phyloP scores from a whole-genome alignment of 2,329 filamentous ascomycete genomes.

The Tolypocladium amazonense region DNA sequence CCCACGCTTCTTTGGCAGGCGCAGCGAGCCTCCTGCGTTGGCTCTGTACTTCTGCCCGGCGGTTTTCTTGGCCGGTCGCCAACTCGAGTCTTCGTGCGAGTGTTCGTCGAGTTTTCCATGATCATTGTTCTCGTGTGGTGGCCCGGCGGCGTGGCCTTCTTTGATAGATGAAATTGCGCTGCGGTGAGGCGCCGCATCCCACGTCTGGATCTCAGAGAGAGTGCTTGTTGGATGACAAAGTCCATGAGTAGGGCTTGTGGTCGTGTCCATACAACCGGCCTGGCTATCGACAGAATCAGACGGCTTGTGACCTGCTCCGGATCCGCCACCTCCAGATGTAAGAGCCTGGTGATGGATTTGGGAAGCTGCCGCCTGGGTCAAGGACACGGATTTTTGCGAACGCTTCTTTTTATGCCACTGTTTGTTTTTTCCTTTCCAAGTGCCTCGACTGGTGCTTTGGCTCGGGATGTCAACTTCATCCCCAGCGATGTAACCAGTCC shows the following conservation, averaged over 20 bases:
- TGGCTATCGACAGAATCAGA: neutral
- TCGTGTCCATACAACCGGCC: neutral
- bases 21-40: slow-evolving; percentile 22
- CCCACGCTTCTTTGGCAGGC: slow-evolving; percentile 18
- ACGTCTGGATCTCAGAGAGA: neutral
- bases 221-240: too few species aligned
- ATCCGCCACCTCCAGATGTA: neutral
- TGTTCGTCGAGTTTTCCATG: neutral
- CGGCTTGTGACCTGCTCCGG: neutral
- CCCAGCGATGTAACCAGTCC: neutral
- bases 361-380: neutral
- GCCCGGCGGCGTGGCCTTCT: neutral
- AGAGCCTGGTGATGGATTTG: neutral
- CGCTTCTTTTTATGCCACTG: slow-evolving; percentile 15
- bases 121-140: neutral
- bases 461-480: neutral
- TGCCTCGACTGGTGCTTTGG: slow-evolving; percentile 1
- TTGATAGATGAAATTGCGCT: neutral
- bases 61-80: neutral
- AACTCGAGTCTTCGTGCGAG: neutral
- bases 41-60: slow-evolving; percentile 12
- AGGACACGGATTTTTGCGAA: slow-evolving; percentile 1
- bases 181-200: neutral
- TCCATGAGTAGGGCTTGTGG: too few species aligned
- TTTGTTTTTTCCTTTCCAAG: slow-evolving; percentile 8